Conservation (phyloP, 2,329 filamentous ascomycete species). For the Moelleriella libera region DNA sequence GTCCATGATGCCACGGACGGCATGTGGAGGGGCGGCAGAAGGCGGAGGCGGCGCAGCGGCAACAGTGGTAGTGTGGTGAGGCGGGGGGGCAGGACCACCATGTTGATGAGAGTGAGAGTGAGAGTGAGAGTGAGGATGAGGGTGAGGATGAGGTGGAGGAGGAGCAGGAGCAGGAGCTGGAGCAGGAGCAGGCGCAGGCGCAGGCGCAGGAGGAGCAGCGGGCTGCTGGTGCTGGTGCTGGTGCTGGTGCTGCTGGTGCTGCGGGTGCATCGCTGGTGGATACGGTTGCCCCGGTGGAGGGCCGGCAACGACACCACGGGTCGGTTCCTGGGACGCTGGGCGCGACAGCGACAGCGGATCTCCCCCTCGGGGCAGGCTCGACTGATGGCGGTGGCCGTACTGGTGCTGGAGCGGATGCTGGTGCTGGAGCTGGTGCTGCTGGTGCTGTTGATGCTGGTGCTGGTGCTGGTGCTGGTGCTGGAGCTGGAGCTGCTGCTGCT, state of each 20-base stretch:
- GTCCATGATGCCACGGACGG: slow-evolving; percentile 24
- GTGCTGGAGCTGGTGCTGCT: too few relatives aligned
- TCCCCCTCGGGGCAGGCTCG: slow-evolving; percentile 22
- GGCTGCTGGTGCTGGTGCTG: slow-evolving; percentile 2
- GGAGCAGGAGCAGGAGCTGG: background rate
- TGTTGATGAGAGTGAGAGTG: background rate
- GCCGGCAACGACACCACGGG: slow-evolving; percentile 14
- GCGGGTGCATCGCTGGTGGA: slow-evolving; percentile 15
- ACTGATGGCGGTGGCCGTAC: slow-evolving; percentile 24
- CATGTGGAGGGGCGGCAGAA: slow-evolving; percentile 15
- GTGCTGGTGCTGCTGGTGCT: slow-evolving; percentile 6
- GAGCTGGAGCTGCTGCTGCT: slow-evolving; percentile 13
- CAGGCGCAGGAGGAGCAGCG: slow-evolving; percentile 9
- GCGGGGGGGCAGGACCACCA: background rate
- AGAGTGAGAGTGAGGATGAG: slow-evolving; percentile 16
- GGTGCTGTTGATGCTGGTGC: too few relatives aligned
- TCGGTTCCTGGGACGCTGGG: slow-evolving; percentile 26
- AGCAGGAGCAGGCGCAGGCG: slow-evolving; percentile 10
- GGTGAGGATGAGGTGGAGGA: slow-evolving; percentile 1
- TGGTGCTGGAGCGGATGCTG: slow-evolving; percentile 15
- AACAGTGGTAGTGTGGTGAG: background rate
- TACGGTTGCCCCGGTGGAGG: slow-evolving; percentile 17
- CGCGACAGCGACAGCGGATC: slow-evolving; percentile 26
- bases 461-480: slow-evolving; percentile 14
- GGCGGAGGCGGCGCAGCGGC: background rate